Conservation (phyloP, 371 early-diverging fungal genomes). For the Syncephalastrum monosporum region DNA sequence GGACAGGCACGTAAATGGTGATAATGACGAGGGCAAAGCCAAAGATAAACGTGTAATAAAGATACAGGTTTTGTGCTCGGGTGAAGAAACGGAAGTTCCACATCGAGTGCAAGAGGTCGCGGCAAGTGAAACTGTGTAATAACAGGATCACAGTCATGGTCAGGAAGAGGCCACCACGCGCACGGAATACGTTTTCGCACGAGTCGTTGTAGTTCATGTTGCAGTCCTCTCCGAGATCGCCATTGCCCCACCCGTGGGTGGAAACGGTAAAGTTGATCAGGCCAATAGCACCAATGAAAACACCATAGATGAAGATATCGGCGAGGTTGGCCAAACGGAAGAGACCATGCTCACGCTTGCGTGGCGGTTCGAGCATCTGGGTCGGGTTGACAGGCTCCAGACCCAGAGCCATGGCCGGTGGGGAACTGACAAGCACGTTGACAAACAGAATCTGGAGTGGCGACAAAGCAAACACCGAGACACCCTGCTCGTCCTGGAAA, state of each 20-base stretch:
- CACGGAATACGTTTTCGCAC: conserved; percentile 72
- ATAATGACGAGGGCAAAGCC: conserved; percentile 58
- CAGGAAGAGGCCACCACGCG: conserved; percentile 72
- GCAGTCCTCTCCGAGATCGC: conserved; percentile 62
- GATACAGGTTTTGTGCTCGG: conserved; percentile 56
- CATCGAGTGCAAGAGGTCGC: conserved; percentile 60
- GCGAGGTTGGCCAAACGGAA: conserved; percentile 63
- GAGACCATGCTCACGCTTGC: conserved; percentile 62
- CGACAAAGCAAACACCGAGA: conserved; percentile 74
- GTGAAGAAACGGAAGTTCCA: conserved; percentile 41
- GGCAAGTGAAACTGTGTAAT: conserved; percentile 74
- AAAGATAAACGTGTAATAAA: conserved; percentile 51
- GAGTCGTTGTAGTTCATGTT: conserved; percentile 53
- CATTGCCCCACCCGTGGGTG: conserved; percentile 54
- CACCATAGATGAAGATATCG: conserved; percentile 77
- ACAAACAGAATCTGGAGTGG: conserved; percentile 88
- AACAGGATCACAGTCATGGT: conserved; percentile 65
- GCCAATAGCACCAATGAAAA: conserved; percentile 65
- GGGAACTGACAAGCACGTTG: conserved; percentile 73
- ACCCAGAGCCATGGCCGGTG: conserved; percentile 84
- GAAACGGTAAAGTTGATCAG: conserved; percentile 69
- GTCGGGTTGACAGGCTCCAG: conserved; percentile 80
- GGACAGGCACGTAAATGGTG: conserved; percentile 67
- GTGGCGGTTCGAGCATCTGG: conserved; percentile 84
- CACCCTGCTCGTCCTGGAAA: conserved; percentile 57